Evolutionary conservation across 2,329 filamentous ascomycete genomes (phyloP).

Genomic region (Hymenoscyphus linearis): DNA sequence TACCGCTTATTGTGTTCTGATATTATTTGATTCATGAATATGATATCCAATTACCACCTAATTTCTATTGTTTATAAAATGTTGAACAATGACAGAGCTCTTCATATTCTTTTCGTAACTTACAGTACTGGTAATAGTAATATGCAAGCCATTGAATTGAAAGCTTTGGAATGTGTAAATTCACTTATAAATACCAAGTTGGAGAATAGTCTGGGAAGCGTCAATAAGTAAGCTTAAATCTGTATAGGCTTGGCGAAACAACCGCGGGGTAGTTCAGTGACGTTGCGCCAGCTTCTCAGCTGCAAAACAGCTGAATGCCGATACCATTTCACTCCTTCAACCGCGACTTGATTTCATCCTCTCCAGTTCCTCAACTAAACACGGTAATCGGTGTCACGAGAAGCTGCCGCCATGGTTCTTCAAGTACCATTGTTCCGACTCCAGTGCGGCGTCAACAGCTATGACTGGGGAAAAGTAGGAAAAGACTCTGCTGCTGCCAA

Average conservation of each 20-base stretch:
- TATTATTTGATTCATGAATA: no score
- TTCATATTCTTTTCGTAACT: no score
- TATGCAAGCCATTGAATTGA: no score
- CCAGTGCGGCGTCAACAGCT: conserved; percentile 92
- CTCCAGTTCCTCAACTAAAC: neutral
- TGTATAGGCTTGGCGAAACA: neutral
- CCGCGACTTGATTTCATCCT: neutral
- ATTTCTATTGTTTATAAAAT: neutral
- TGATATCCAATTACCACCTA: neutral
- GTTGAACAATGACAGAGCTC: no score
- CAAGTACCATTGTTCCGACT: conserved; percentile 74
- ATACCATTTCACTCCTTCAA: neutral
- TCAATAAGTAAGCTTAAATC: neutral
- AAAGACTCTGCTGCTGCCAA: conserved; percentile 80
- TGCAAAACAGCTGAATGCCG: neutral
- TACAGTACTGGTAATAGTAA: no score
- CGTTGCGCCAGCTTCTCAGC: neutral
- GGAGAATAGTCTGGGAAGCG: neutral
- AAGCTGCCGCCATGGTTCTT: neutral
- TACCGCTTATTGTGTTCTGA: no score
- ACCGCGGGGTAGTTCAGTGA: neutral
- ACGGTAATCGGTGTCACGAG: neutral
- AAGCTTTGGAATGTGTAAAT: no score
- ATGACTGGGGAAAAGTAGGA: conserved; percentile 97
- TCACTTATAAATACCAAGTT: neutral